phyloP scores from a whole-genome alignment of 306 rosid species.

The Mimosa bimucronata region DNA sequence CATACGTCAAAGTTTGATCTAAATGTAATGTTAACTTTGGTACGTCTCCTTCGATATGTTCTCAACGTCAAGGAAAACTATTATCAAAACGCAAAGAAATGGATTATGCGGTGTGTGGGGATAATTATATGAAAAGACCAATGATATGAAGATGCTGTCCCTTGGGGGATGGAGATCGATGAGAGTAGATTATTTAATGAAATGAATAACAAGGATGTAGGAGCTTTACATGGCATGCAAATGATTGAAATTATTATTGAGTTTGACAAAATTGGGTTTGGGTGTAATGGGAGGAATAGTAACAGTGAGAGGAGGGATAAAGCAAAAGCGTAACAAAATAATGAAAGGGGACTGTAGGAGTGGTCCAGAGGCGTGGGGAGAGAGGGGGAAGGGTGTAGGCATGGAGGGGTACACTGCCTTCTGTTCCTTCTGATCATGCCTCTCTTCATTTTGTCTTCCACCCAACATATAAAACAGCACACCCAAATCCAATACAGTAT shows the following conservation, averaged over 20 bases:
- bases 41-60: too few species aligned
- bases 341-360: not conserved
- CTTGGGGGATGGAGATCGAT: not conserved
- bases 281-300: not conserved
- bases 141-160: not conserved
- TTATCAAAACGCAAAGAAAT: not conserved
- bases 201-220: not conserved
- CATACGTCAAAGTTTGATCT: not conserved
- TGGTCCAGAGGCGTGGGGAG: conserved; percentile 55
- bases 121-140: not conserved
- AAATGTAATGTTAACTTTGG: too few species aligned
- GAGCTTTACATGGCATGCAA: conserved; percentile 23
- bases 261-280: not conserved
- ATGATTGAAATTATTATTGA: conserved; percentile 28
- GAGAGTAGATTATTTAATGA: not conserved
- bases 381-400: conserved; percentile 65
- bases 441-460: conserved; percentile 59
- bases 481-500: too few species aligned
- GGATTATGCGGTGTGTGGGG: not conserved
- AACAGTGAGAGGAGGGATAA: not conserved
- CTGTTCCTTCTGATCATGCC: conserved; percentile 48
- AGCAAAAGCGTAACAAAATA: not conserved
- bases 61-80: not conserved
- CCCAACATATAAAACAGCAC: not conserved
- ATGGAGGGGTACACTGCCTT: conserved; percentile 64